Conservation (phyloP, 805 yeast genomes). For the Candida boleticola region DNA sequence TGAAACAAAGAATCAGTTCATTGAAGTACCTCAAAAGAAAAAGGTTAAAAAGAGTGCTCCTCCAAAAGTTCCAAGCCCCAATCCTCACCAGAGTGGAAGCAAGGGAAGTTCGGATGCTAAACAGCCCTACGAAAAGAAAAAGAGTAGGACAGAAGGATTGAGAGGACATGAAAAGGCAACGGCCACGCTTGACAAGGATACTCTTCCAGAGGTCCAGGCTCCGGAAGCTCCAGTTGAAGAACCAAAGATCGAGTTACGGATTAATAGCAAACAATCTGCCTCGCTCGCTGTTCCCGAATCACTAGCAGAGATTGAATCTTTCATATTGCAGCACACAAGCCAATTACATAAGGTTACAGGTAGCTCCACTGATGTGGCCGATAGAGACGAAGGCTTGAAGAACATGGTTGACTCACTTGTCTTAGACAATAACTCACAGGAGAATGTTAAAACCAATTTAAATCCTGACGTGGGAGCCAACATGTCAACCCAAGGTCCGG, state of each 20-base stretch:
- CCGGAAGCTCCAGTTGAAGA: neutral
- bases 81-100: neutral
- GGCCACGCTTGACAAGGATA: neutral
- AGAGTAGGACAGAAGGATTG: no score
- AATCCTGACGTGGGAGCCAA: no score
- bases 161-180: neutral
- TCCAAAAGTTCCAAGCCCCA: neutral
- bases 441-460: slow-evolving; percentile 5
- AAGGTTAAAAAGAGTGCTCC: neutral
- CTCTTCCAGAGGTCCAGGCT: neutral
- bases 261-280: neutral
- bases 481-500: no score
- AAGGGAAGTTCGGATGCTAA: neutral
- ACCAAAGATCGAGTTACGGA: neutral
- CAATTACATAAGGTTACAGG: slow-evolving; percentile 16
- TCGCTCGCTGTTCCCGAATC: slow-evolving; percentile 18
- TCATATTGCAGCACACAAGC: slow-evolving; percentile 33
- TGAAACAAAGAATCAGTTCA: neutral
- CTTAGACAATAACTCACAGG: slow-evolving; percentile 7
- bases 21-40: slow-evolving; percentile 7
- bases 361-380: neutral
- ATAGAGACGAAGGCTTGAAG: slow-evolving; percentile 12
- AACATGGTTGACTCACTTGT: slow-evolving; percentile 19
- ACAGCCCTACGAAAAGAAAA: neutral
- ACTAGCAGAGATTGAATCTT: slow-evolving; percentile 36